Base-by-base conservation (phyloP, 1,284 basidiomycete species). In the Trametes polyzona region DNA sequence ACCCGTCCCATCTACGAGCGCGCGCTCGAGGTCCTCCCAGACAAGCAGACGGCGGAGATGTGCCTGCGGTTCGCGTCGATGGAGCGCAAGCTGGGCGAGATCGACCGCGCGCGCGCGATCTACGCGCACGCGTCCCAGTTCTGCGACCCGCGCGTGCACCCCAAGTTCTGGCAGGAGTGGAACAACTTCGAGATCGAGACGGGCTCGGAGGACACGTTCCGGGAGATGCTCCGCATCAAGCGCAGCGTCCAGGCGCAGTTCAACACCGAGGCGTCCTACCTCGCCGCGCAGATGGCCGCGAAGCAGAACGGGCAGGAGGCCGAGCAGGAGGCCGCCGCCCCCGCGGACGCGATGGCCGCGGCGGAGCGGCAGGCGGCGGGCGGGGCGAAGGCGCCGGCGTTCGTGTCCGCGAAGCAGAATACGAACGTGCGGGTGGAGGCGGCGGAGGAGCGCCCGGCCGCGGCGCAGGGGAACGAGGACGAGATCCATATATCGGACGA, bases 71-170 rank as follows among this genome's bases (percentile, higher is more conserved):
- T 98, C 73, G 97, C 97, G 7, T 84, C 87, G 43, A 87, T 99
- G 69, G 97, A 99, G 75, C 89, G 96, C 67, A 99, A 99, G 74
- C 85, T 99, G 33, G 97, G 97, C 59, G 97, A 99, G 77, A 97
- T 99, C 72, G 97, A 99, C 76, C 86, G 97, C 35, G 97, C 96
- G 7, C 86, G 97, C 51, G 91, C 95, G 0, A 92, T 99, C 67
- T 99, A 97, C 69, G 96, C 94, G 0, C 96, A 99, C 71, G 96
- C 96, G 0, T 94, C 92, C 27, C 97, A 99, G 71, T 98, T 99
- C 82, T 99, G 96, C 75, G 97, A 99, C 72, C 96, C 96, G 17
- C 85, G 96, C 32, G 84, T 91, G 61, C 83, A 92, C 68, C 85
- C 92, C 47, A 88, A 89, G 60, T 99, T 98, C 80, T 99, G 97